Base-by-base conservation (phyloP, 2,329 filamentous ascomycete genomes). In the Chrysoporthe austroafricana region DNA sequence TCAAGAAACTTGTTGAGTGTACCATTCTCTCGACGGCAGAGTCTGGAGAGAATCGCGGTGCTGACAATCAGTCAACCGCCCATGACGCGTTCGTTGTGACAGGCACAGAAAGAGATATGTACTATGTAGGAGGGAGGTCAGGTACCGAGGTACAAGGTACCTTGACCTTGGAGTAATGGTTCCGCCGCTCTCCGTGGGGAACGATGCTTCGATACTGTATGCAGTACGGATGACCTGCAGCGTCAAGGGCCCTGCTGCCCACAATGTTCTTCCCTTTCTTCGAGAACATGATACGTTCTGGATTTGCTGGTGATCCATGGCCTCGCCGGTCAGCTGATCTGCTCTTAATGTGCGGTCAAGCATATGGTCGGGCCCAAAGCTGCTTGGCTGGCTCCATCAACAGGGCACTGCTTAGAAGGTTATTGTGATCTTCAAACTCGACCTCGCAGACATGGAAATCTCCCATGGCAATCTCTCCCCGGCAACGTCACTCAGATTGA, bases 351-450 rank as follows among this genome's bases (percentile, higher is more conserved):
- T 16, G 16, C 11, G 50, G 26, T 32, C 50, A 54, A 54, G 50
- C 21, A 34, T 14, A 14, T 34, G 50, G 21, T 32, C 50, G 50
- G 26, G 50, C 50, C 21, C 11, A 16, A 32, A 54, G 50, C 26
- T 32, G 48, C 26, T 26, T 26, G 36, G 36, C 36, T 39, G 36
- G 36, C 36, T 39, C 36, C 36, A 39, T 9, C 36, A 39, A 39
- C 54, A 34, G 34, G 58, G 42, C n/a, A 26, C 42, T 34, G 58
- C 26, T 46, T 9, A 61, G 7, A 14, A 61, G 21, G 44, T 36
- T 36, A 69, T 69, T 67, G 48, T 39, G 68, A 69, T 69, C 68
- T 68, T 68, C 68, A 67, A 11, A 50, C 36, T 52, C 44, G 56
- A 50, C 42, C 39, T 32, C 13, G 43, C 59, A 13, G 44, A 57